Evolutionary conservation across 1,139 yeast species (phyloP).

Genomic region (Debaryomyces fabryi): DNA sequence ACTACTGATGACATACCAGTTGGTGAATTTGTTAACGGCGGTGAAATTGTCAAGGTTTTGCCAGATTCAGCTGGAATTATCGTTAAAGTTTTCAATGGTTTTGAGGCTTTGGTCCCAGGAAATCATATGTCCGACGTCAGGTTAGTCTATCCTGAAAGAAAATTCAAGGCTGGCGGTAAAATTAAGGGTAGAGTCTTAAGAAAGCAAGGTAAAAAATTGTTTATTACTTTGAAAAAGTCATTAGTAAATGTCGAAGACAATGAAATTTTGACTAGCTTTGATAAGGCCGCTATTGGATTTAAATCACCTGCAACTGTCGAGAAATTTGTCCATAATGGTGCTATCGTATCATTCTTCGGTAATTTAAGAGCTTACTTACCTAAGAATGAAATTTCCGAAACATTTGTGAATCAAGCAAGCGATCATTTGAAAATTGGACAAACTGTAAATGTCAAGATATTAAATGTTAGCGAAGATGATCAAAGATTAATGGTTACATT

Average conservation of each 20-base stretch:
- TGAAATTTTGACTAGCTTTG: conserved; percentile 54
- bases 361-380: conserved; percentile 80
- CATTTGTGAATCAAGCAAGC: conserved; percentile 74
- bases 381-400: conserved; percentile 84
- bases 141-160: conserved; percentile 86
- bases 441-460: conserved; percentile 72
- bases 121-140: conserved; percentile 83
- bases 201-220: conserved; percentile 44
- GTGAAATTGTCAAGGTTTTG: conserved; percentile 63
- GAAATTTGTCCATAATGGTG: conserved; percentile 74
- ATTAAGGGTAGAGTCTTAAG: conserved; percentile 70
- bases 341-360: conserved; percentile 82
- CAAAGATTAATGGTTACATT: conserved; percentile 73
- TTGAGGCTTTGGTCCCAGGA: conserved; percentile 75
- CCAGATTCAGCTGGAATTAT: conserved; percentile 66
- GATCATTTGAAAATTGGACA: conserved; percentile 85
- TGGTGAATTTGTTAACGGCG: conserved; percentile 64
- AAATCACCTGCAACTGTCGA: conserved; percentile 78
- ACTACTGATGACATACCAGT: conserved; percentile 71
- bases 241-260: conserved; percentile 69
- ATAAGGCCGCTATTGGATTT: conserved; percentile 57
- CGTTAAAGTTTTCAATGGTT: conserved; percentile 64
- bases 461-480: conserved; percentile 56
- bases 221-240: conserved; percentile 80
- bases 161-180: conserved; percentile 80